phyloP scores from a whole-genome alignment of 2,329 filamentous ascomycete genomes.

The Beauveria sp. region DNA sequence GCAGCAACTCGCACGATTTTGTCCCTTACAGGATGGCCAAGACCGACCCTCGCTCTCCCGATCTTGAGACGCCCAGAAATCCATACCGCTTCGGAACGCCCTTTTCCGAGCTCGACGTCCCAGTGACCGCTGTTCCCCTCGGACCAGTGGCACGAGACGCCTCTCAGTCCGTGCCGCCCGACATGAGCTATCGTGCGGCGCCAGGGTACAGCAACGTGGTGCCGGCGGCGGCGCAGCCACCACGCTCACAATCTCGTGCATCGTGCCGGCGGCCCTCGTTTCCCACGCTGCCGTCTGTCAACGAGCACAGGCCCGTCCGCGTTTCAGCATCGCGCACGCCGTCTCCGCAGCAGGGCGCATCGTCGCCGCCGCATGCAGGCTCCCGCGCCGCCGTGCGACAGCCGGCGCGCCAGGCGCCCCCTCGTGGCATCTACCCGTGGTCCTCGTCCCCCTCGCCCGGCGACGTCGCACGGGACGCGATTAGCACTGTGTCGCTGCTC shows the following conservation, averaged over 20 bases:
- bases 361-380: conserved; percentile 30
- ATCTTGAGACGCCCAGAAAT: conserved; percentile 47
- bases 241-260: conserved; percentile 45
- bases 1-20: conserved; percentile 24
- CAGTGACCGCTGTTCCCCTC: conserved; percentile 63
- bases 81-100: conserved; percentile 77
- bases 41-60: conserved; percentile 43
- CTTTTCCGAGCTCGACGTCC: conserved; percentile 84
- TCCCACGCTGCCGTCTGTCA: conserved; percentile 59
- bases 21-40: conserved; percentile 46
- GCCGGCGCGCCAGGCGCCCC: conserved; percentile 39
- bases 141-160: conserved; percentile 69
- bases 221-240: conserved; percentile 23
- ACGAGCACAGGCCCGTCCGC: conserved; percentile 51
- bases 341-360: conserved; percentile 22
- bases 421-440: conserved; percentile 50
- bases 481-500: conserved; percentile 21
- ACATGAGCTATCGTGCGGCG: conserved; percentile 66
- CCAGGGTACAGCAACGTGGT: conserved; percentile 12
- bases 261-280: conserved; percentile 60
- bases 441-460: conserved; percentile 40
- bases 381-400: conserved; percentile 17
- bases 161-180: conserved; percentile 86
- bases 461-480: conserved; percentile 34
- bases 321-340: conserved; percentile 22